Evolutionary conservation across 2,329 filamentous ascomycete genomes (phyloP), one percentile per base, ranked within the genome.

Genomic region (Epicoccum sorghinum): DNA sequence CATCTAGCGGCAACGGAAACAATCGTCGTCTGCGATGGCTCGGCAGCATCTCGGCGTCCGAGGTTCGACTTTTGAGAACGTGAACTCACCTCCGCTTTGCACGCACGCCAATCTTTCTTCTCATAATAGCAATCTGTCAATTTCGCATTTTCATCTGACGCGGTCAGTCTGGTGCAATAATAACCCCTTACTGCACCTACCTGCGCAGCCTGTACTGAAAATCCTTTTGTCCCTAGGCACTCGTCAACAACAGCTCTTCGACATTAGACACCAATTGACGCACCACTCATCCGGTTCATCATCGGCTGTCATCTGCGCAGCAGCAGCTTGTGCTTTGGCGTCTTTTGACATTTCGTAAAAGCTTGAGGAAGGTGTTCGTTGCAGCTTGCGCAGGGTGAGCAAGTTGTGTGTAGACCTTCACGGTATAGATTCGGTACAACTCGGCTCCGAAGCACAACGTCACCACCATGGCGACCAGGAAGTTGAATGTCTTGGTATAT

Each of bases 201-300:
- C 88, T 76, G 92, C 86, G 71, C 93, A 98, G 54, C 93, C 95
- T 3, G 93, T 98, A 80, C 91, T 96, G 80, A 91, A 96, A 76
- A 98, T 98, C 72, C 95, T 85, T 83, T 96, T 93, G 80, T 98
- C 93, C 93, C 93, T 98, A 72, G 65, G 36, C 30, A 36, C 4
- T 29, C 46, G 37, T 55, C 46, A 56, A 48, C 36, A 12, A 44
- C 18, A 3, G 18, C 35, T 23, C 23, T 47, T 12, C 25, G 48
- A 32, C 29, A 37, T 23, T 63, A 57, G 54, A 29, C 64, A 63
- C 66, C 60, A 53, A 55, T 55, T 55, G 46, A 68, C 84, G 76
- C 80, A 98, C 95, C 93, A 98, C 56, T 96, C 93, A 82, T 98
- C 95, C 4, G 90, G 90, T 76, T 97, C 93, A 76, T 97, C 92